Base-by-base conservation (phyloP, 768 basidiomycete species). In the Lepiota venenata region DNA sequence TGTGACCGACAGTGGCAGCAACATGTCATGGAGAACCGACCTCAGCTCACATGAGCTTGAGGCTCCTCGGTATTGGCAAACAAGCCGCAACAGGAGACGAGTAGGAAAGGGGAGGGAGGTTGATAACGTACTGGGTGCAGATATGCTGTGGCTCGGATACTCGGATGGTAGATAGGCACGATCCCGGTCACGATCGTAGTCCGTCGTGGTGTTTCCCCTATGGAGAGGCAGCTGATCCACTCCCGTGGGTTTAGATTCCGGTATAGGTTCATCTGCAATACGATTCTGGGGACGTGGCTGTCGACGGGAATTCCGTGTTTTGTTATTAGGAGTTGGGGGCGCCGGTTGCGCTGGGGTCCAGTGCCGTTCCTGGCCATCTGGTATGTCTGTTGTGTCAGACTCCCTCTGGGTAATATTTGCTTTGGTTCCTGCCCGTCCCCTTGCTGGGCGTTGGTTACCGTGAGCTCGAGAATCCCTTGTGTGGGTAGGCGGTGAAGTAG, bases 111-210 rank as follows among this genome's bases (percentile, higher is more conserved):
- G 71, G 66, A 61, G 76, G 69, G 76, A 80, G 75, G 79, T 77
- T 73, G 78, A 81, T 71, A 82, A 83, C 81, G 82, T 83, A 83
- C 82, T 82, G 68, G 74, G 66, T 72, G 75, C 60, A 62, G 72
- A 65, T 67, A 70, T 68, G 56, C 47, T 39, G 29, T 39, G 63
- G 68, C 64, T 68, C 65, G 63, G 63, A 56, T 61, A 64, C 58
- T 69, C 69, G 57, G 63, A 64, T 60, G 56, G 67, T 66, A 47
- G 62, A 66, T 54, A 62, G 56, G 39, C 69, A 66, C 36, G 58
- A 25, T 71, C 67, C 58, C 64, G 66, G 38, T 69, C 70, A 52
- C 65, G 66, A 40, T 61, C 61, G 40, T 64, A 27, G 42, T 38
- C 39, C 15, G 46, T 52, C 32, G 20, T 35, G 21, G 35, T 36